These are phyloP conservation scores for Liquidambar formosana DNA, from an alignment of 164 flowering plant genomes.

Conservation along the genomic window DNA sequence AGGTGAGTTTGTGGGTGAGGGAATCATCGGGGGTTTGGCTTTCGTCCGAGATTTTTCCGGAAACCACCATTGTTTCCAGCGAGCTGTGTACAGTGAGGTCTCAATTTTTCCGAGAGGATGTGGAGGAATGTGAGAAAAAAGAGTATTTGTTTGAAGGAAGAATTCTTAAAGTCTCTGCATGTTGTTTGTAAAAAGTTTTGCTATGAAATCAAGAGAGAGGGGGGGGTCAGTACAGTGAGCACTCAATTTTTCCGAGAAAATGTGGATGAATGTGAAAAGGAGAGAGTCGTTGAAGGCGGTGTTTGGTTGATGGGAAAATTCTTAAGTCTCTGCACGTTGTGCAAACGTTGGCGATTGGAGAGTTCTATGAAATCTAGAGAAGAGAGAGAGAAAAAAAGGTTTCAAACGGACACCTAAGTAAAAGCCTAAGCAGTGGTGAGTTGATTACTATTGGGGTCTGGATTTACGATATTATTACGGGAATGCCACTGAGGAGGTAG, in stretches of 20 bases:
- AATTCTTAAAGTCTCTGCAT: background rate
- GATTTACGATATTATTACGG: conserved; percentile 3
- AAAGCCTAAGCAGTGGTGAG: background rate
- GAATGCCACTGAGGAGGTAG: conserved; percentile 24
- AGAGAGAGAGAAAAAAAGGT: background rate
- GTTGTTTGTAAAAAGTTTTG: background rate
- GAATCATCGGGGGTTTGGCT: conserved; percentile 6
- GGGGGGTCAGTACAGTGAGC: no score
- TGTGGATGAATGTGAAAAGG: background rate
- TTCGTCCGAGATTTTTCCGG: conserved; percentile 25
- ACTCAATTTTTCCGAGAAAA: no score
- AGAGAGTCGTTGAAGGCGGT: conserved; percentile 8
- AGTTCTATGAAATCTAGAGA: no score
- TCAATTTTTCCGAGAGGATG: conserved; percentile 1
- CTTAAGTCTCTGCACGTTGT: no score
- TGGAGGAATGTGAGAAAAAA: background rate
- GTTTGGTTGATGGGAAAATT: no score
- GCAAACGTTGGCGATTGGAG: no score
- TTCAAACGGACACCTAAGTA: no score
- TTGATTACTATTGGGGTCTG: conserved; percentile 5
- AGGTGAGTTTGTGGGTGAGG: conserved; percentile 16
- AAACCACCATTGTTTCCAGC: conserved; percentile 36
- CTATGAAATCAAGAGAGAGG: background rate
- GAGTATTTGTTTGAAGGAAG: conserved; percentile 14
- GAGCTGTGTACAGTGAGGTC: background rate